Conservation (phyloP, 352 stramenopile species). For the Phytophthora sp. region DNA sequence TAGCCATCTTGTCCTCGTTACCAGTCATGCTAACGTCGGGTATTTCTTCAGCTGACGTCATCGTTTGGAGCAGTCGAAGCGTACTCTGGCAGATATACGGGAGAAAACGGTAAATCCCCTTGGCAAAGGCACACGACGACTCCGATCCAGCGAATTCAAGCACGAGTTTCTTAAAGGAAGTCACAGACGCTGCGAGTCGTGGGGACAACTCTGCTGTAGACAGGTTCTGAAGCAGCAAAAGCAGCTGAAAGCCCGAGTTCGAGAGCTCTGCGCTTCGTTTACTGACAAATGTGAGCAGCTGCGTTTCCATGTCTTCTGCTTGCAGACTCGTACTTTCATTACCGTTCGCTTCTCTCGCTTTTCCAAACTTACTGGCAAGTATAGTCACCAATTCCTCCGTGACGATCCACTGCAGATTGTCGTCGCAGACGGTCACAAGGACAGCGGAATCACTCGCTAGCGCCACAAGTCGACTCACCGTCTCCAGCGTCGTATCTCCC, state of each 20-base stretch:
- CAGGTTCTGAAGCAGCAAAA: conserved; percentile 54
- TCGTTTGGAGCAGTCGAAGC: conserved; percentile 45
- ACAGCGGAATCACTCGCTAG: conserved; percentile 42
- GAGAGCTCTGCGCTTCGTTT: conserved; percentile 45
- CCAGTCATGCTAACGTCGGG: conserved; percentile 7
- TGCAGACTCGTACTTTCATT: conserved; percentile 14
- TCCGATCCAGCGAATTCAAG: conserved; percentile 45
- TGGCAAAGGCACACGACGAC: conserved; percentile 34
- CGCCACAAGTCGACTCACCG: conserved; percentile 38
- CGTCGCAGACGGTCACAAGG: conserved; percentile 52
- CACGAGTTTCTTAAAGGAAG: conserved; percentile 49
- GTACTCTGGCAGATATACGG: conserved; percentile 60
- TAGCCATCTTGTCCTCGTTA: conserved; percentile 4
- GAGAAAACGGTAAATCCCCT: conserved; percentile 56
- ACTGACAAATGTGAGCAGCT: conserved; percentile 40
- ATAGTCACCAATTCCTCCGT: conserved; percentile 50
- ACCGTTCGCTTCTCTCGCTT: conserved; percentile 6
- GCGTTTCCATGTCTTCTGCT: conserved; percentile 8
- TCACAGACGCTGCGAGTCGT: conserved; percentile 27
- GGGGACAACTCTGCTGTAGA: conserved; percentile 8
- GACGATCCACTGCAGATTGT: conserved; percentile 71
- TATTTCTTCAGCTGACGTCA: conserved; percentile 18
- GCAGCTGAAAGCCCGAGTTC: conserved; percentile 52
- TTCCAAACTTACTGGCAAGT: conserved; percentile 36
- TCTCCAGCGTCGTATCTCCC: conserved; percentile 23